phyloP scores from a whole-genome alignment of 129 eudicot genomes.

The Flaveria linearis region DNA sequence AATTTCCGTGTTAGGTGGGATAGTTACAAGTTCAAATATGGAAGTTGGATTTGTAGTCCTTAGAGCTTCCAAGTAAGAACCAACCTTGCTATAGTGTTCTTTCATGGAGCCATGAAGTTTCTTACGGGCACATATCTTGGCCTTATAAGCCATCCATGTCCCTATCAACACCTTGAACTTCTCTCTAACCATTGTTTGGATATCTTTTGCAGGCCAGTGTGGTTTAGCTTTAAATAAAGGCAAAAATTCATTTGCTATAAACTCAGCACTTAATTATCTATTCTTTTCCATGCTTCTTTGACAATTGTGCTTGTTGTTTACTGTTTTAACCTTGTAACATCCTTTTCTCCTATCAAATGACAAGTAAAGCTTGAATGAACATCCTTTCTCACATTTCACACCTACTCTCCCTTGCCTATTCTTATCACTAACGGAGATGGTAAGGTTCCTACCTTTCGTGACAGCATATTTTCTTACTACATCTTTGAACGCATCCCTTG shows the following conservation, averaged over 20 bases:
- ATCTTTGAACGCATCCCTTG: too few species aligned
- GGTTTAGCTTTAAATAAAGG: neutral
- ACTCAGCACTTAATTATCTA: too few species aligned
- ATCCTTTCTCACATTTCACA: too few species aligned
- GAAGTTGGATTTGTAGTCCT: neutral
- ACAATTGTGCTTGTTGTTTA: neutral
- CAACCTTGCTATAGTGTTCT: neutral
- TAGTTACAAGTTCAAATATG: too few species aligned
- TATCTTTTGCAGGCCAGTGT: neutral
- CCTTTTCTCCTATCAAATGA: neutral
- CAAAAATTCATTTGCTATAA: neutral
- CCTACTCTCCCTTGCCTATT: too few species aligned
- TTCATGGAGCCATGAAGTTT: neutral
- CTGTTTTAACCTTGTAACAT: neutral
- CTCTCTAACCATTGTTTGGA: neutral
- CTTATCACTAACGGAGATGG: too few species aligned
- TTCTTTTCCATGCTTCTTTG: neutral
- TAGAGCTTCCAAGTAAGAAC: neutral
- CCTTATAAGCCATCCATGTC: neutral
- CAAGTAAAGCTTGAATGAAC: too few species aligned
- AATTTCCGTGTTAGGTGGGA: too few species aligned
- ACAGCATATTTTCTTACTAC: too few species aligned
- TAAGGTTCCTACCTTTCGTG: too few species aligned
- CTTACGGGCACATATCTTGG: neutral
- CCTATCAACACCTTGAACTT: neutral